phyloP scores from a whole-genome alignment of 2,329 filamentous ascomycete genomes.

The Colletotrichum chlorophyti region DNA sequence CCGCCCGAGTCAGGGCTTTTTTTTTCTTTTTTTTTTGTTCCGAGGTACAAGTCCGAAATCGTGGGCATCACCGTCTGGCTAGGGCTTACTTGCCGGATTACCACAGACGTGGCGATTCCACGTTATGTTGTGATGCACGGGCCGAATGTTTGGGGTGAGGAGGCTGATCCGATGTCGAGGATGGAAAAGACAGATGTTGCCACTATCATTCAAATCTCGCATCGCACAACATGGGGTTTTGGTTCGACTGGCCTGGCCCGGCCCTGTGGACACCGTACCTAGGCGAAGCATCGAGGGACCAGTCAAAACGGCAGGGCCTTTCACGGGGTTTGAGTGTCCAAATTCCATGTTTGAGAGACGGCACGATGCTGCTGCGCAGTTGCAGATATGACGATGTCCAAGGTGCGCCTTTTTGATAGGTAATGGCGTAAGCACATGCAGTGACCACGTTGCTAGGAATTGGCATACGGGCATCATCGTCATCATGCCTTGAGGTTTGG shows the following conservation, averaged over 20 bases:
- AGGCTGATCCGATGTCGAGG: no score
- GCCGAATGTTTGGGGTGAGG: no score
- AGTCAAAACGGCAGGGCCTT: neutral
- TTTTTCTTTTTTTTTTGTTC: neutral
- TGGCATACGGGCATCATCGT: no score
- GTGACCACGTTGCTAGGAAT: no score
- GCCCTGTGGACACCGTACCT: neutral
- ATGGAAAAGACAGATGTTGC: neutral
- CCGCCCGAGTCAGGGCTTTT: conserved; percentile 13
- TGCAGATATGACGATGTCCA: neutral
- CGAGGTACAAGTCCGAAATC: neutral
- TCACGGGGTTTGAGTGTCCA: no score
- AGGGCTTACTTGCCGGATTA: neutral
- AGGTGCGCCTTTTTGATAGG: neutral
- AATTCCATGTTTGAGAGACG: no score
- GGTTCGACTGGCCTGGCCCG: neutral
- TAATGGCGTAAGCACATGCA: neutral
- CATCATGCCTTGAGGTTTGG: neutral
- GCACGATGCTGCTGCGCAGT: neutral
- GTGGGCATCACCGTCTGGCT: neutral
- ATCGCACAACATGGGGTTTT: conserved; percentile 3
- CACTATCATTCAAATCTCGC: conserved; percentile 19
- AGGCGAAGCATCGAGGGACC: neutral
- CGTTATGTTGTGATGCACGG: no score
- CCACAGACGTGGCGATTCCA: neutral